Base-by-base conservation (phyloP, 257 asterid species). In the Cordia subcordata region DNA sequence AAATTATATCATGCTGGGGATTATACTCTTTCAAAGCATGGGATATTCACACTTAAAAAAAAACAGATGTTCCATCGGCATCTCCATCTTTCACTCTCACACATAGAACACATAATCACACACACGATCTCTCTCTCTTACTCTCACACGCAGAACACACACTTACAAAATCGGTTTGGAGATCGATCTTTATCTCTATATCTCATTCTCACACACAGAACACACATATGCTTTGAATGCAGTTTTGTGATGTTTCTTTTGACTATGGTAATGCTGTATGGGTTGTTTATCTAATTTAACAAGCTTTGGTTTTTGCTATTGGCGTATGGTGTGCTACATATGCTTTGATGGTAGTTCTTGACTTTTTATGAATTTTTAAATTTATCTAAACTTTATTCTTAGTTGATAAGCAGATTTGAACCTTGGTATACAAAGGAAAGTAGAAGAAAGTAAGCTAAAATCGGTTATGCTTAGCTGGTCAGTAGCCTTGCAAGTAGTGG, bases 401-500 rank as follows among this genome's bases (percentile, higher is more conserved):
- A 64, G 59, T 75, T 79, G 71, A 68, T 39, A 66, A 50, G 13
- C 37, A 42, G 49, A 6, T 21, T 53, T 47, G 60, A 23, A 18
- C 53, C 61, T 22, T 44, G 72, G 65, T 44, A 22, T 27, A 63
- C 35, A 63, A 59, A 53, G 72, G 70, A 57, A 70, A 61, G 58
- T 54, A 60, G 45, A 23, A 39, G 17, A 63, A 59, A 53, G 69
- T 58, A 74, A 59, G 72, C 52, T 59, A 60, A 57, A 69, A 88
- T 93, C 97, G 99, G 96, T n/a, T 93, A 75, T 45, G 99, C 99
- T 42, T 97, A 93, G 67, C 80, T 89, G 8, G 97, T 93, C 69
- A 93, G 86, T 70, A 97, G 99, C 62, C 99, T 96, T 72, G 99
- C 97, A 16, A 97, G 99, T 68, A 89, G 99, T 72, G 97, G 99